Percentiles rank a stretch among this genome's conserved stretches.
These are phyloP conservation scores for Mycena floridula DNA, from an alignment of 768 basidiomycete species.

Conservation along the genomic window DNA sequence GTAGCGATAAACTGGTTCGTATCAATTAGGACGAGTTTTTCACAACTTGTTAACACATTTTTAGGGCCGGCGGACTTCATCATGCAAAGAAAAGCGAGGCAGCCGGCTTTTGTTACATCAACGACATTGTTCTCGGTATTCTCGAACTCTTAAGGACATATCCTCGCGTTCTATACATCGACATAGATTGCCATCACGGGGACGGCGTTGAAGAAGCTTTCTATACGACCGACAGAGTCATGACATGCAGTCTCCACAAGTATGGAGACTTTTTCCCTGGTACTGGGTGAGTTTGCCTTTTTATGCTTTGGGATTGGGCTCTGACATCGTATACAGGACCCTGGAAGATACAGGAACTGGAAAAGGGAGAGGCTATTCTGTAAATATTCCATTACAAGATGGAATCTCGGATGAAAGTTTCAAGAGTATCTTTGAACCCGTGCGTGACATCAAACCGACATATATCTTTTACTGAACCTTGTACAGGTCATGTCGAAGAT, in stretches of 20 bases:
- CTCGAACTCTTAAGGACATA: constrained; percentile 85
- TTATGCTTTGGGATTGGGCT: no score
- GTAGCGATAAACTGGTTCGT: constrained; percentile 53
- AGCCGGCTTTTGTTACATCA: constrained; percentile 98
- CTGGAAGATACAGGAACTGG: constrained; percentile 82
- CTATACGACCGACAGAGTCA: constrained; percentile 94
- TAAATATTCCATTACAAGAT: constrained; percentile 93
- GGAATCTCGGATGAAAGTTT: constrained; percentile 91
- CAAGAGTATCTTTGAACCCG: constrained; percentile 86
- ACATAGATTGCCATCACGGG: constrained; percentile 98
- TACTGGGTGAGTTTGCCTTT: constrained; percentile 38
- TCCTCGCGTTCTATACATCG: constrained; percentile 90
- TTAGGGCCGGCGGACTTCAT: constrained; percentile 98
- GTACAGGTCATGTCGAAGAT: constrained; percentile 76
- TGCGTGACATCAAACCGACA: constrained; percentile 45
- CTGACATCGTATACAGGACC: constrained; percentile 93
- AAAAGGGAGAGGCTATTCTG: constrained; percentile 79
- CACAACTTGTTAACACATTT: constrained; percentile 91
- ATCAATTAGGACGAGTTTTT: constrained; percentile 92
- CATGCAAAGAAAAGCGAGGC: constrained; percentile 99
- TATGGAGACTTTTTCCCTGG: constrained; percentile 95
- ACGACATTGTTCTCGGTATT: constrained; percentile 93
- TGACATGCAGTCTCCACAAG: constrained; percentile 97
- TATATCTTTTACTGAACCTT: neutral
- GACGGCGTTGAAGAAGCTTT: constrained; percentile 99